Conservation (phyloP, 2,329 filamentous ascomycete genomes). For the Cladosporium velox region DNA sequence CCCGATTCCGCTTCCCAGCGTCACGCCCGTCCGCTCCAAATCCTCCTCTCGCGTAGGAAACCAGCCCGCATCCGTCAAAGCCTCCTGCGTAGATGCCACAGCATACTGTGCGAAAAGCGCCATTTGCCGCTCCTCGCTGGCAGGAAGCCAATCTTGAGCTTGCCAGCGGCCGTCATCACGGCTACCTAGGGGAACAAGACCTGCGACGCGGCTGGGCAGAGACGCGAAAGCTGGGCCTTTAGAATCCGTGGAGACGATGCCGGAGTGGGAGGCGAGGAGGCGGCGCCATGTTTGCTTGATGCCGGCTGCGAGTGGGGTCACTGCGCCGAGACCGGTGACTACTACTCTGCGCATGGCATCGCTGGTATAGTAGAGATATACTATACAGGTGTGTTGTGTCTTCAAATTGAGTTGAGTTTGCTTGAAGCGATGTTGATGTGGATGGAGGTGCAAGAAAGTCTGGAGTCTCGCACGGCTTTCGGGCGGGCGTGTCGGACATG, state of each 20-base stretch:
- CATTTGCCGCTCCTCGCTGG: slow-evolving; percentile 72
- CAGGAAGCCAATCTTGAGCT: slow-evolving; percentile 48
- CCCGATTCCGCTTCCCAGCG: slow-evolving; percentile 91
- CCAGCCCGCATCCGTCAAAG: slow-evolving; percentile 81
- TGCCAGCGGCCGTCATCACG: slow-evolving; percentile 49
- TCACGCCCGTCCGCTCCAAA: slow-evolving; percentile 79
- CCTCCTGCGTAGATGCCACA: slow-evolving; percentile 82
- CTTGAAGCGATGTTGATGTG: neutral
- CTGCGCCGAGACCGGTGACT: slow-evolving; percentile 51
- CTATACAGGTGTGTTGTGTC: neutral
- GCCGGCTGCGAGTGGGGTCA: slow-evolving; percentile 45
- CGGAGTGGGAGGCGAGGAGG: slow-evolving; percentile 76
- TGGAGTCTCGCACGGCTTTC: neutral
- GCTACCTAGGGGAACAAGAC: slow-evolving; percentile 67
- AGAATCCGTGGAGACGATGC: slow-evolving; percentile 71
- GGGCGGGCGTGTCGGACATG: neutral
- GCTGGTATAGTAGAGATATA: slow-evolving; percentile 16
- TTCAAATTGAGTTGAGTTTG: neutral
- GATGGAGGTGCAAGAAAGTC: slow-evolving; percentile 5
- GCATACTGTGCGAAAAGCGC: slow-evolving; percentile 92
- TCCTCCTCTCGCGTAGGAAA: slow-evolving; percentile 61
- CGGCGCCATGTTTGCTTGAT: slow-evolving; percentile 75
- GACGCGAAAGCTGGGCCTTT: slow-evolving; percentile 66
- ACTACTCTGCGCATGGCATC: slow-evolving; percentile 54
- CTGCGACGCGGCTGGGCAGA: slow-evolving; percentile 83